Evolutionary conservation across 306 rosid species (phyloP), one percentile per base, ranked within the genome.

Genomic region (Prunus davidiana): DNA sequence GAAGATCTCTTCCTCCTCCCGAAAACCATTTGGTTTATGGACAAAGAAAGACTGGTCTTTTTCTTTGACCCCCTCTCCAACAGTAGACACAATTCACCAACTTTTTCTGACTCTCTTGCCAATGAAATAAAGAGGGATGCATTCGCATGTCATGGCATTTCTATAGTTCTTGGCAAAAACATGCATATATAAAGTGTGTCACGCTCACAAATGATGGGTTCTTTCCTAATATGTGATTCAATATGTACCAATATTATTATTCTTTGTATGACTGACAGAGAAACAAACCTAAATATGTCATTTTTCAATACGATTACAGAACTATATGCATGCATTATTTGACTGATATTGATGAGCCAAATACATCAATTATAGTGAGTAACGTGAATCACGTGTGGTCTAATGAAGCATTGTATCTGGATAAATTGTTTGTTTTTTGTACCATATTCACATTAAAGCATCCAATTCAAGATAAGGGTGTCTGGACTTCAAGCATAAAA

Each of bases 61-160:
- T 67, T 56, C 77, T 74, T 84, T 84, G 84, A 77, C 76, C 41
- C 5, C 64, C 1, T 10, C 62, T 18, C 57, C 18, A 25, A 19
- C 10, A 51, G 60, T 12, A 22, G 2, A 63, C 28, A 62, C 18
- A 52, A 73, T 16, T 67, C 71, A 75, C 72, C 73, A 5, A 65
- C 71, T 15, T 64, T 52, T 66, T 63, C 58, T 62, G 30, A 20
- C 67, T 25, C n/a, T 50, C 43, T 38, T 38, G 43, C 43, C 43
- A 38, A 38, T 7, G 43, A 38, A 38, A 38, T 38, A 6, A 38
- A 38, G 43, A 56, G 64, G 63, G 61, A 78, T 32, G 79, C 72
- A 47, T 32, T 54, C 64, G 65, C 58, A 10, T 77, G 70, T 74
- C 67, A 57, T 10, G 27, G 41, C 67, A 61, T 62, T 27, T 43